Evolutionary conservation across 2,329 filamentous ascomycete genomes (phyloP).

Genomic region (Phyllosticta ampelicida): DNA sequence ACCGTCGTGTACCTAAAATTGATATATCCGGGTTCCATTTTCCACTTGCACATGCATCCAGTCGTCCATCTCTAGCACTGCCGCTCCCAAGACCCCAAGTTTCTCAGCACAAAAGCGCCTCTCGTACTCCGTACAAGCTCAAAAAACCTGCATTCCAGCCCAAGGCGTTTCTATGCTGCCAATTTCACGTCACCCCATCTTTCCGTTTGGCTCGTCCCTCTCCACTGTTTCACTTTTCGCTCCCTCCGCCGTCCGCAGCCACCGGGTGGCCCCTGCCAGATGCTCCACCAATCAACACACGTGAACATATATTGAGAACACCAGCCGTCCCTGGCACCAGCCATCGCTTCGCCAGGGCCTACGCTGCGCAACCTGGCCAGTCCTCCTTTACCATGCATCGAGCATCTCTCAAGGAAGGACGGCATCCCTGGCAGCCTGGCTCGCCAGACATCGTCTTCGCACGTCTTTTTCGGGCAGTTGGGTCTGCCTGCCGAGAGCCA

Average conservation of each 20-base stretch:
- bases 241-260: neutral
- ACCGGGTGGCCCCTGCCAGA: neutral
- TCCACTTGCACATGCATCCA: neutral
- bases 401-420: too few relatives aligned
- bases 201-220: neutral
- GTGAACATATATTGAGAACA: neutral
- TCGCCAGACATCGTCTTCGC: too few relatives aligned
- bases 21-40: neutral
- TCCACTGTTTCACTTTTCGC: neutral
- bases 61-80: neutral
- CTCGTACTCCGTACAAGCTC: neutral
- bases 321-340: neutral
- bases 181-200: neutral
- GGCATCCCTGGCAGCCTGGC: too few relatives aligned
- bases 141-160: neutral
- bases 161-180: neutral
- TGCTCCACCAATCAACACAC: neutral
- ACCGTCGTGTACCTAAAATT: neutral
- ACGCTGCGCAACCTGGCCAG: too few relatives aligned
- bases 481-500: too few relatives aligned
- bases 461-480: too few relatives aligned
- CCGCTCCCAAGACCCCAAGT: neutral
- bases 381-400: too few relatives aligned
- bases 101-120: conserved; percentile 3
- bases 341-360: too few relatives aligned